phyloP scores from a whole-genome alignment of 2,329 filamentous ascomycete genomes.

The Dactylellina parvicollis region DNA sequence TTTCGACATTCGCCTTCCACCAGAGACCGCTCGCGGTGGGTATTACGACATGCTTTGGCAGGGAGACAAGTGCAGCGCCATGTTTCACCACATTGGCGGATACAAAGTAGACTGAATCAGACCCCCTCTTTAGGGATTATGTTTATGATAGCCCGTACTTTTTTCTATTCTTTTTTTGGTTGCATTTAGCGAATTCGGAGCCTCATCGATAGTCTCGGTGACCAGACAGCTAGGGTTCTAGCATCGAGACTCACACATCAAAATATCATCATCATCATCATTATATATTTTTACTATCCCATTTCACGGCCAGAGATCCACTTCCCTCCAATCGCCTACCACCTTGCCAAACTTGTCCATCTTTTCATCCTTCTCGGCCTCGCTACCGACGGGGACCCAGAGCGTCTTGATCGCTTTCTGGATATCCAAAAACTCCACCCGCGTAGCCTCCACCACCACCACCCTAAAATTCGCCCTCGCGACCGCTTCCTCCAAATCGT shows the following conservation, averaged over 20 bases:
- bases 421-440: constrained; percentile 68
- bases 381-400: constrained; percentile 41
- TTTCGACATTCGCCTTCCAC: constrained; percentile 42
- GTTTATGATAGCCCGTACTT: background rate
- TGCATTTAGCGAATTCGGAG: constrained; percentile 23
- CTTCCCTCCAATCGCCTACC: constrained; percentile 33
- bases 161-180: background rate
- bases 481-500: constrained; percentile 70
- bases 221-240: no score
- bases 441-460: constrained; percentile 80
- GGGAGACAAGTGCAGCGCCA: constrained; percentile 44
- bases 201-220: no score
- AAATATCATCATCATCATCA: no score
- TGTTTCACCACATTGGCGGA: constrained; percentile 51
- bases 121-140: no score
- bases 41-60: constrained; percentile 54
- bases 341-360: constrained; percentile 29
- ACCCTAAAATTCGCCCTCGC: constrained; percentile 77
- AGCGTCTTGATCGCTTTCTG: constrained; percentile 9
- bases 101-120: constrained; percentile 35
- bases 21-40: constrained; percentile 42
- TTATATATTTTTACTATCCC: background rate
- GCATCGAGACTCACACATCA: no score
- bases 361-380: constrained; percentile 36
- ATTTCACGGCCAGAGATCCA: constrained; percentile 44